Conservation (phyloP, 2,329 filamentous ascomycete species). For the Berkeleyomyces rouxiae region DNA sequence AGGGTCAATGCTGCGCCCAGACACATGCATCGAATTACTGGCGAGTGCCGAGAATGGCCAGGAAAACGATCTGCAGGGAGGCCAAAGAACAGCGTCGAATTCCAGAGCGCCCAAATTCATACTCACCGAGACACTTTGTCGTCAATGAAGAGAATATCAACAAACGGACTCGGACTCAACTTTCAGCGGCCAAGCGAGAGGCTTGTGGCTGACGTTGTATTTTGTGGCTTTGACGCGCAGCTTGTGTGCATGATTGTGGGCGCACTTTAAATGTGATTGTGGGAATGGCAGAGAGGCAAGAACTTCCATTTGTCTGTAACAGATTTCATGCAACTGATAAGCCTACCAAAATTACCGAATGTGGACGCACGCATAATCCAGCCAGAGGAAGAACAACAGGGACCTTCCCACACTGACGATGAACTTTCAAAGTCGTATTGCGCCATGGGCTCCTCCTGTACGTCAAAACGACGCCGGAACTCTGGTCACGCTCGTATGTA, state of each 20-base stretch:
- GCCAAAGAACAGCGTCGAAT: background rate
- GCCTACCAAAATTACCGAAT: background rate
- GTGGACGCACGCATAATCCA: background rate
- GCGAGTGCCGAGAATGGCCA: background rate
- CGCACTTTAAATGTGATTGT: background rate
- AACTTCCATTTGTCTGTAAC: background rate
- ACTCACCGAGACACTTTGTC: background rate
- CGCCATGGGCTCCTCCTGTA: background rate
- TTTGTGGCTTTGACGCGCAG: background rate
- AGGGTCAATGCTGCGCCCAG: background rate
- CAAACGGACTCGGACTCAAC: no score
- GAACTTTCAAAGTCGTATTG: background rate
- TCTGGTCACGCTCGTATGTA: background rate
- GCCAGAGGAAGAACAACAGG: no score
- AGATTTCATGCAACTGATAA: background rate
- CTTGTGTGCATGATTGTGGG: background rate
- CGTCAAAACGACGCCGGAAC: background rate
- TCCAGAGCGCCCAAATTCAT: background rate
- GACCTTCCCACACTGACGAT: background rate
- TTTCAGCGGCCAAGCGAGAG: no score
- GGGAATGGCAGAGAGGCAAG: no score
- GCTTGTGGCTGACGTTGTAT: background rate
- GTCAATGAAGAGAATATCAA: no score
- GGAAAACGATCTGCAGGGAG: background rate
- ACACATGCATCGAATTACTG: background rate